Conservation (phyloP, 2,329 filamentous ascomycete genomes). For the Penicillium sclerotigenum region DNA sequence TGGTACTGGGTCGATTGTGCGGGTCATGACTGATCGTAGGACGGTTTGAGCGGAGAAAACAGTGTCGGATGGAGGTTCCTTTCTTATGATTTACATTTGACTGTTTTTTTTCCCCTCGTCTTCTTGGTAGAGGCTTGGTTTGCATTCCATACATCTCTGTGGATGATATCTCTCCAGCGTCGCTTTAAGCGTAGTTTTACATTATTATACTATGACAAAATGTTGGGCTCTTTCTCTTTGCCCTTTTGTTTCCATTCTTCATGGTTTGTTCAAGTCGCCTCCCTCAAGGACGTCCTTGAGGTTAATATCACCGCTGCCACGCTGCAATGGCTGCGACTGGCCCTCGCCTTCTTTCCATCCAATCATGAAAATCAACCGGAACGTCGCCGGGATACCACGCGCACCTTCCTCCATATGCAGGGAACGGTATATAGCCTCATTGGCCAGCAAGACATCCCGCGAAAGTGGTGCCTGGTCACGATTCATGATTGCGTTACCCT, state of each 20-base stretch:
- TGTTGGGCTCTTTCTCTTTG: constrained; percentile 9
- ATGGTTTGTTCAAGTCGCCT: constrained; percentile 36
- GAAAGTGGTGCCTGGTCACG: constrained; percentile 74
- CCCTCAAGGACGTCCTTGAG: constrained; percentile 74
- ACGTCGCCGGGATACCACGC: constrained; percentile 74
- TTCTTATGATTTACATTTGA: constrained; percentile 10
- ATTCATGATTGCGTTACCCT: constrained; percentile 84
- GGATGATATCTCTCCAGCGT: constrained; percentile 13
- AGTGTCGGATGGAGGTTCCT: constrained; percentile 7
- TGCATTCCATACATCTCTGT: constrained; percentile 19
- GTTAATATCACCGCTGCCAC: constrained; percentile 83
- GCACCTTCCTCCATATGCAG: constrained; percentile 77
- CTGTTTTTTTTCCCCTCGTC: constrained; percentile 10
- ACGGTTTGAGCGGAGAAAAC: constrained; percentile 59
- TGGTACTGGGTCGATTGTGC: constrained; percentile 85
- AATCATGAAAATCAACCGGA: constrained; percentile 97
- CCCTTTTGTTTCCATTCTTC: constrained; percentile 5
- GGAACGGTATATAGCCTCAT: constrained; percentile 81
- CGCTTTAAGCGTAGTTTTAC: constrained; percentile 24
- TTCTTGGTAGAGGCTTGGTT: constrained; percentile 22
- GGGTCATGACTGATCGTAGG: constrained; percentile 94
- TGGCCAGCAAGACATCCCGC: constrained; percentile 80
- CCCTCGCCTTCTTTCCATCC: constrained; percentile 86
- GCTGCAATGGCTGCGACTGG: constrained; percentile 73
- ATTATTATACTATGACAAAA: constrained; percentile 26